Conservation (phyloP, 805 yeast genomes). For the Pichia sporocuriosa region DNA sequence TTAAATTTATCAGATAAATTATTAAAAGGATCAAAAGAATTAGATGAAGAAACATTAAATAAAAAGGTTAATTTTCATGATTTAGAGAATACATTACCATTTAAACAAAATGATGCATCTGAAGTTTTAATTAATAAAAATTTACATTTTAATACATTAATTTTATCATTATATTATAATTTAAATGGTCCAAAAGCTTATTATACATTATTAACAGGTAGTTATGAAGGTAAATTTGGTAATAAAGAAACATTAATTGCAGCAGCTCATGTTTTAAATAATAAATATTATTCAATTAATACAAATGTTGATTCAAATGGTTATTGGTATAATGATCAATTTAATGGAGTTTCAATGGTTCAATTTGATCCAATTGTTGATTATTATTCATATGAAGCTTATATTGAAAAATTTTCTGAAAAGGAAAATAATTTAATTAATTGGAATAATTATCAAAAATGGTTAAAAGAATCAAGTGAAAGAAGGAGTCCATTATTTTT, state of each 20-base stretch:
- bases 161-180: slow-evolving; percentile 44
- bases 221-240: slow-evolving; percentile 37
- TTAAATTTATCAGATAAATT: slow-evolving; percentile 19
- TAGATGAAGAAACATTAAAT: slow-evolving; percentile 25
- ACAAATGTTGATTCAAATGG: slow-evolving; percentile 43
- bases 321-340: slow-evolving; percentile 31
- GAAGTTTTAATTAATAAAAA: slow-evolving; percentile 42
- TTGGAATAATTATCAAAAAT: slow-evolving; percentile 16
- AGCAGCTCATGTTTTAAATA: slow-evolving; percentile 37
- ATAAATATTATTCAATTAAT: slow-evolving; percentile 41
- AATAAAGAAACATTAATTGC: slow-evolving; percentile 49
- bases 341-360: slow-evolving; percentile 47
- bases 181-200: slow-evolving; percentile 38
- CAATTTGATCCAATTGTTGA: slow-evolving; percentile 46
- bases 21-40: slow-evolving; percentile 2
- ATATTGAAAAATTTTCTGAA: slow-evolving; percentile 17
- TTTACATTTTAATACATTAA: slow-evolving; percentile 40
- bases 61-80: slow-evolving; percentile 21
- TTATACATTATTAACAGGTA: slow-evolving; percentile 30
- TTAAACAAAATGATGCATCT: slow-evolving; percentile 44
- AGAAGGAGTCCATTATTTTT: slow-evolving; percentile 25
- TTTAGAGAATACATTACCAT: slow-evolving; percentile 41
- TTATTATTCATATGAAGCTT: slow-evolving; percentile 22
- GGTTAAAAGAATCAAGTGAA: slow-evolving; percentile 20
- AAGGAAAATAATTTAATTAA: slow-evolving; percentile 14